These are phyloP conservation scores for Vanderwaltozyma yarrowii DNA, from an alignment of 805 yeast genomes.

Conservation along the genomic window DNA sequence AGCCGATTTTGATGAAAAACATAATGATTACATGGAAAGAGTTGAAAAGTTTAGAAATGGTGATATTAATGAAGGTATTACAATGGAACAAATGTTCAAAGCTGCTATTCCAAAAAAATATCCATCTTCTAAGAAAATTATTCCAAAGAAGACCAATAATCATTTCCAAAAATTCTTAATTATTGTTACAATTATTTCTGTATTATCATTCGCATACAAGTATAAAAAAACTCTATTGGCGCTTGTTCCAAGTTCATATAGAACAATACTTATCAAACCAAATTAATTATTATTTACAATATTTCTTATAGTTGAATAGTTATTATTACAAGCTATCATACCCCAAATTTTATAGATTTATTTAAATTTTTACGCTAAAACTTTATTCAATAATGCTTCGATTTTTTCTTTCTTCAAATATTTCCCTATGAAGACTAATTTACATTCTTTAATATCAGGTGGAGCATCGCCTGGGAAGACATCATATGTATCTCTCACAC, in stretches of 20 bases:
- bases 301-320: no score
- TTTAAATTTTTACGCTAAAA: no score
- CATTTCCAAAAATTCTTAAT: neutral
- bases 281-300: no score
- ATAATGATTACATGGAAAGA: conserved; percentile 10
- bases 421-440: conserved; percentile 71
- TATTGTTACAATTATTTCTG: neutral
- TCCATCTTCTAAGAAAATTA: neutral
- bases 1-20: conserved; percentile 8
- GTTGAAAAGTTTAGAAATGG: conserved; percentile 19
- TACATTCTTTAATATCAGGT: conserved; percentile 32
- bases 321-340: no score
- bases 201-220: neutral
- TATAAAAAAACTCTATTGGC: neutral
- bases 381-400: conserved; percentile 10
- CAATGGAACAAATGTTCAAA: conserved; percentile 7
- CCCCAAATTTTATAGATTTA: no score
- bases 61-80: conserved; percentile 12
- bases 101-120: conserved; percentile 1
- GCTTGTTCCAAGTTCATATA: conserved; percentile 1
- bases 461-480: conserved; percentile 38
- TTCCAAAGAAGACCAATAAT: neutral
- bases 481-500: conserved; percentile 89
- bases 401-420: conserved; percentile 35
- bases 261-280: neutral